Percentiles rank a stretch among this genome's conserved stretches.
phyloP scores from a whole-genome alignment of 768 basidiomycete species.

The Suillus subluteus region DNA sequence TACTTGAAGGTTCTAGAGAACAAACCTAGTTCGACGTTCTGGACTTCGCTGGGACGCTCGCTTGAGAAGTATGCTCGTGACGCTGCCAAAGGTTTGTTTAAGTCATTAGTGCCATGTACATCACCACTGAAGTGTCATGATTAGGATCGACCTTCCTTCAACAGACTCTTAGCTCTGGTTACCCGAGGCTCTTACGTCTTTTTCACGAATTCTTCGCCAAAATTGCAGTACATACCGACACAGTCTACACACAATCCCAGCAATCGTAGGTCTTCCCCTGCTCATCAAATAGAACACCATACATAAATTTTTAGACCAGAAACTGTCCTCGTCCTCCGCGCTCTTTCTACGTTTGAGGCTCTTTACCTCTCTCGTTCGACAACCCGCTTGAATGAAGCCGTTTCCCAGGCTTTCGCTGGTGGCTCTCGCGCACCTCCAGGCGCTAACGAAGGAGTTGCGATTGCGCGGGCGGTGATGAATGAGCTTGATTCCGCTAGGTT shows the following conservation, averaged over 20 bases:
- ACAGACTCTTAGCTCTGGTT: slow-evolving; percentile 83
- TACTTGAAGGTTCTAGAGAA: slow-evolving; percentile 73
- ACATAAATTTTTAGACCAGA: slow-evolving; percentile 66
- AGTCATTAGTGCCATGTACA: not conserved
- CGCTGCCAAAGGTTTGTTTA: slow-evolving; percentile 66
- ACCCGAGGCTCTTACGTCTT: slow-evolving; percentile 84
- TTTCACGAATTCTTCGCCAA: slow-evolving; percentile 98
- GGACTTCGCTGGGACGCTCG: slow-evolving; percentile 79
- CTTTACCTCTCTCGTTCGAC: slow-evolving; percentile 88
- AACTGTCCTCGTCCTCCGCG: slow-evolving; percentile 84
- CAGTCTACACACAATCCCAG: slow-evolving; percentile 78
- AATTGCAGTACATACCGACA: slow-evolving; percentile 95
- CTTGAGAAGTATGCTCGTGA: slow-evolving; percentile 86
- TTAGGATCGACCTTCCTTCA: slow-evolving; percentile 89
- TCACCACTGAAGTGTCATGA: slow-evolving; percentile 13
- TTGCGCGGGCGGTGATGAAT: slow-evolving; percentile 81
- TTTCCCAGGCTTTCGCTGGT: slow-evolving; percentile 75
- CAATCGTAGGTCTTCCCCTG: slow-evolving; percentile 65
- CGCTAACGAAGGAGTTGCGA: slow-evolving; percentile 71
- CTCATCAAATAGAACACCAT: slow-evolving; percentile 1
- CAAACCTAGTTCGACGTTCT: slow-evolving; percentile 90
- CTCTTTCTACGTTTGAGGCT: slow-evolving; percentile 81
- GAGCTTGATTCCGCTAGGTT: slow-evolving; percentile 93
- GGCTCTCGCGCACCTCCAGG: slow-evolving; percentile 74
- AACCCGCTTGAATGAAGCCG: slow-evolving; percentile 81